Evolutionary conservation across 169 alveolate species (phyloP).

Genomic region (Hepatocystis sp.): DNA sequence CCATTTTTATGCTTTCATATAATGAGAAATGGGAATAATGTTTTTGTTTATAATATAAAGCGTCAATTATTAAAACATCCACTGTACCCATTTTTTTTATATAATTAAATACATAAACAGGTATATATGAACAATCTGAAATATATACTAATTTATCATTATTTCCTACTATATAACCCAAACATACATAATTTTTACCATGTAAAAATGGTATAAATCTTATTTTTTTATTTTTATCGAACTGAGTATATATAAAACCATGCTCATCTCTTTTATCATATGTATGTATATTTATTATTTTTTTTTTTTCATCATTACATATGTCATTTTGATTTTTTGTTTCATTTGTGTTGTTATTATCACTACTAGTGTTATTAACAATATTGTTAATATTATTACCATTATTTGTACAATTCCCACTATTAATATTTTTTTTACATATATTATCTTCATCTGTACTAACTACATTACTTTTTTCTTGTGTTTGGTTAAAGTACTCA

Average conservation of each 20-base stretch:
- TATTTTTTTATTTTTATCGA: slow-evolving; percentile 42
- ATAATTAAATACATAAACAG: slow-evolving; percentile 32
- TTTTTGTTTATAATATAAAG: slow-evolving; percentile 45
- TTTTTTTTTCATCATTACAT: neutral
- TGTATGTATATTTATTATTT: slow-evolving; percentile 50
- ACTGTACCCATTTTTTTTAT: slow-evolving; percentile 39
- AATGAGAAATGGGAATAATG: slow-evolving; percentile 69
- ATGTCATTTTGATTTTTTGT: neutral
- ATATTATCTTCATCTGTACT: neutral
- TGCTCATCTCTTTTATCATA: slow-evolving; percentile 52
- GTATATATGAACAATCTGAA: slow-evolving; percentile 52
- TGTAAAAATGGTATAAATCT: slow-evolving; percentile 65
- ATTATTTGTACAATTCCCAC: neutral
- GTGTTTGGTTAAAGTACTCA: neutral
- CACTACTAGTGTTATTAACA: neutral
- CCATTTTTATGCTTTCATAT: slow-evolving; percentile 53
- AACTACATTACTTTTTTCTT: neutral
- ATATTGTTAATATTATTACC: neutral
- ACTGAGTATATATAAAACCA: slow-evolving; percentile 45
- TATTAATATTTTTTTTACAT: slow-evolving; percentile 1
- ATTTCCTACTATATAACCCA: slow-evolving; percentile 64
- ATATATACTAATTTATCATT: slow-evolving; percentile 43
- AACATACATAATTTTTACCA: slow-evolving; percentile 54
- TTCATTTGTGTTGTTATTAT: neutral
- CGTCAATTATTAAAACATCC: slow-evolving; percentile 60